These are phyloP conservation scores for Chondrostereum purpureum DNA, from an alignment of 1,284 basidiomycete species.

Conservation along the genomic window DNA sequence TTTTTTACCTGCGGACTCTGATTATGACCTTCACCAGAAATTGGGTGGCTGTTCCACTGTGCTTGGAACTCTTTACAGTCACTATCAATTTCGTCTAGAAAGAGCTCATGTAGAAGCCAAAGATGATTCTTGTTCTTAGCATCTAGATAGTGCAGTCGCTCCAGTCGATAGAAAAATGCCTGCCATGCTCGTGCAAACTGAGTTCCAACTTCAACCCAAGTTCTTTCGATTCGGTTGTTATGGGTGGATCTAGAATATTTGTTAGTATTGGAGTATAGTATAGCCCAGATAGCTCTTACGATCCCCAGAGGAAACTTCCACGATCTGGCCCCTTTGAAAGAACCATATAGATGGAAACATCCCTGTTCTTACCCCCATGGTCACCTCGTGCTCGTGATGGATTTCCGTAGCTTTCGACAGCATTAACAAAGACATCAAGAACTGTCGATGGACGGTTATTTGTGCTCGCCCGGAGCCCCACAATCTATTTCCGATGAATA, in stretches of 20 bases:
- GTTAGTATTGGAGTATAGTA: background rate
- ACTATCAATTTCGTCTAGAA: conserved; percentile 30
- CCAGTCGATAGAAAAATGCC: conserved; percentile 33
- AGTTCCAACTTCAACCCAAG: conserved; percentile 32
- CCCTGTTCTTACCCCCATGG: conserved; percentile 13
- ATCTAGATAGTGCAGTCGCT: conserved; percentile 27
- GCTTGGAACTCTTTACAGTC: conserved; percentile 30
- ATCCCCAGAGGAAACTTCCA: conserved; percentile 30
- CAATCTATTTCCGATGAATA: conserved; percentile 4
- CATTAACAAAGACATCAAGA: conserved; percentile 4
- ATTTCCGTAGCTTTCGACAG: conserved; percentile 1
- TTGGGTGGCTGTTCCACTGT: too few species aligned
- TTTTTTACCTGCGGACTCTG: conserved; percentile 8
- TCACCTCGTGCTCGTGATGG: conserved; percentile 9
- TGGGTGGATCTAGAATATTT: conserved; percentile 21
- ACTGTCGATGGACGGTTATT: conserved; percentile 9
- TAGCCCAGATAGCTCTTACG: conserved; percentile 13
- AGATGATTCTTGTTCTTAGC: conserved; percentile 24
- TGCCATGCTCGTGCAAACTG: conserved; percentile 31
- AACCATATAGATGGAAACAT: conserved; percentile 24
- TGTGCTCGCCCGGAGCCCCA: conserved; percentile 9
- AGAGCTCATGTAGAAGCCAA: conserved; percentile 38
- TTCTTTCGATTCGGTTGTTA: conserved; percentile 39
- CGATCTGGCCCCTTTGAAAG: conserved; percentile 17
- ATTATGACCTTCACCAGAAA: conserved; percentile 10